Evolutionary conservation across 1,284 basidiomycete genomes (phyloP).

Genomic region (Somion occarium): DNA sequence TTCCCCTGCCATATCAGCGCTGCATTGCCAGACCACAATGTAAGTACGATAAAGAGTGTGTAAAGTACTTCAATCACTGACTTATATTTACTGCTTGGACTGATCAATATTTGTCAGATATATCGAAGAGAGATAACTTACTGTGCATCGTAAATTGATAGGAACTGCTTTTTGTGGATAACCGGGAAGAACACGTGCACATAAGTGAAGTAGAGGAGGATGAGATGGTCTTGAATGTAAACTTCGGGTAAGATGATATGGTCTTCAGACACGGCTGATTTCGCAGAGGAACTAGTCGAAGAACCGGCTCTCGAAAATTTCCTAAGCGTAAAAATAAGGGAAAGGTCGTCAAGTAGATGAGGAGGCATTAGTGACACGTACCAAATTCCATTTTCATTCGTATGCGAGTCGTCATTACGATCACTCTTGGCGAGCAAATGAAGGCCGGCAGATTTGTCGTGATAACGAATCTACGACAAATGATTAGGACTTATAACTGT

Average conservation of each 20-base stretch:
- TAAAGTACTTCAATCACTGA: background rate
- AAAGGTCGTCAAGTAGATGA: too few species aligned
- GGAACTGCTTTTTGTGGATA: constrained; percentile 67
- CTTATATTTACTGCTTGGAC: constrained; percentile 1
- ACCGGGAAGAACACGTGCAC: constrained; percentile 78
- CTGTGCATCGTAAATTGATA: constrained; percentile 58
- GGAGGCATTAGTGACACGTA: constrained; percentile 30
- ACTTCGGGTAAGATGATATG: constrained; percentile 18
- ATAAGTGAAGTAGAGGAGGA: constrained; percentile 76
- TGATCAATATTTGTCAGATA: background rate
- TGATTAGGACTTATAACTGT: too few species aligned
- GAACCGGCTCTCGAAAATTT: constrained; percentile 58
- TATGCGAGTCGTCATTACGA: constrained; percentile 52
- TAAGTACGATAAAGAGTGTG: too few species aligned
- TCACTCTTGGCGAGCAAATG: constrained; percentile 66
- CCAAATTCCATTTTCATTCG: constrained; percentile 72
- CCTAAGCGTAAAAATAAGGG: too few species aligned
- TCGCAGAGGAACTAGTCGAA: constrained; percentile 5
- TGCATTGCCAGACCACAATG: too few species aligned
- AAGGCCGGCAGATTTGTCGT: constrained; percentile 71
- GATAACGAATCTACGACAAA: constrained; percentile 68
- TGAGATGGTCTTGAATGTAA: constrained; percentile 54
- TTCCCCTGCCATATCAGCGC: constrained; percentile 2
- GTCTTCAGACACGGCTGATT: constrained; percentile 47
- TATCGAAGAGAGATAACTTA: constrained; percentile 26